Evolutionary conservation across 2,329 filamentous ascomycete genomes (phyloP).

Genomic region (Pseudopyrenochaeta lycopersici): DNA sequence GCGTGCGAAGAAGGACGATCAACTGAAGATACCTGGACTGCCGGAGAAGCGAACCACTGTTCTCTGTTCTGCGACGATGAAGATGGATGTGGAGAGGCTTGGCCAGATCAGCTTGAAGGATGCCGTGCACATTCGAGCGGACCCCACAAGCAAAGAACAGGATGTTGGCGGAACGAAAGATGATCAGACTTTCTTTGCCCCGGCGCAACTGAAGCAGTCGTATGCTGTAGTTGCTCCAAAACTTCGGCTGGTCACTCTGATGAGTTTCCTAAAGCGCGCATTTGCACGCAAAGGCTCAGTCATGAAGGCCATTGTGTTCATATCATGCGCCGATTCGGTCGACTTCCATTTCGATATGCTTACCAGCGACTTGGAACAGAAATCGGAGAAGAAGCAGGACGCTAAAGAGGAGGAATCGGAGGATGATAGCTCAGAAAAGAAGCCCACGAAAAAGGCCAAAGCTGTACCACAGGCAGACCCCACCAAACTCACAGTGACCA

Average conservation of each 20-base stretch:
- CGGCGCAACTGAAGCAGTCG: slow-evolving; percentile 91
- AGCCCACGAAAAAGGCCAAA: slow-evolving; percentile 46
- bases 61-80: slow-evolving; percentile 96
- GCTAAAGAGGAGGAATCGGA: slow-evolving; percentile 33
- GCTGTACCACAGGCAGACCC: slow-evolving; percentile 52
- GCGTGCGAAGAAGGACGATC: slow-evolving; percentile 67
- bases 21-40: slow-evolving; percentile 69
- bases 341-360: slow-evolving; percentile 95
- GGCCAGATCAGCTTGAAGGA: slow-evolving; percentile 96
- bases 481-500: slow-evolving; percentile 60
- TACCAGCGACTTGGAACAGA: slow-evolving; percentile 53
- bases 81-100: slow-evolving; percentile 93
- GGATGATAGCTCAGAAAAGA: slow-evolving; percentile 19
- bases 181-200: slow-evolving; percentile 76
- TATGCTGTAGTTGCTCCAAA: slow-evolving; percentile 90
- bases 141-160: slow-evolving; percentile 62
- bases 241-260: slow-evolving; percentile 85
- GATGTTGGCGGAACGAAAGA: slow-evolving; percentile 54
- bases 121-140: slow-evolving; percentile 83
- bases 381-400: slow-evolving; percentile 33
- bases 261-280: slow-evolving; percentile 82
- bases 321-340: slow-evolving; percentile 95
- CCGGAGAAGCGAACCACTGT: slow-evolving; percentile 83
- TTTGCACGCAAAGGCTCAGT: slow-evolving; percentile 89
- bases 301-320: slow-evolving; percentile 97